A percentile compares a stretch with the other conserved stretches of the same genome.
These are phyloP conservation scores for Gracilaria gracilis DNA, from an alignment of 23 red algal genomes.

Conservation along the genomic window DNA sequence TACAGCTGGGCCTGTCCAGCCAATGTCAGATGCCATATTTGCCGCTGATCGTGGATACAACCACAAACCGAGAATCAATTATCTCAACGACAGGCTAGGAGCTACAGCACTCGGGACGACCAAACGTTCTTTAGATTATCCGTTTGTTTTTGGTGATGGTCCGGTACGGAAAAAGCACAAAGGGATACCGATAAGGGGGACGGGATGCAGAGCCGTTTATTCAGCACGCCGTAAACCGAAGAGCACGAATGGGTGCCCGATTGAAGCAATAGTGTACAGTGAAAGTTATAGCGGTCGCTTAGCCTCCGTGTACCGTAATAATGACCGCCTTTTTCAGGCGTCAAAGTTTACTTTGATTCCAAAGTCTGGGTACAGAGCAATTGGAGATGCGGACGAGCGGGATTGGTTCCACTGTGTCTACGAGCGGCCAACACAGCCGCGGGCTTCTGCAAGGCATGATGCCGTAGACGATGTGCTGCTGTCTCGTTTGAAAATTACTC, in stretches of 20 bases:
- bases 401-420: too few relatives aligned
- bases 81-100: too few relatives aligned
- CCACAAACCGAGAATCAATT: neutral
- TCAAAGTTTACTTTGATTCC: slow-evolving; percentile 22
- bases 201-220: slow-evolving; percentile 5
- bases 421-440: too few relatives aligned
- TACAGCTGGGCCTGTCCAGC: neutral
- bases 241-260: neutral
- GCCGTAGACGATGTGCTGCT: too few relatives aligned
- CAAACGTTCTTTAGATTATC: too few relatives aligned
- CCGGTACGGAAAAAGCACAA: neutral
- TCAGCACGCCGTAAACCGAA: neutral
- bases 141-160: too few relatives aligned
- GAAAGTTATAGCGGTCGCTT: neutral
- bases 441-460: too few relatives aligned
- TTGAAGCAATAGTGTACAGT: neutral
- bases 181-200: neutral
- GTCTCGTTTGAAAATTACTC: too few relatives aligned
- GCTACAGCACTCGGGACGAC: too few relatives aligned
- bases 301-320: slow-evolving; percentile 2
- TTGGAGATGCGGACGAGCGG: neutral
- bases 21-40: slow-evolving; percentile 17
- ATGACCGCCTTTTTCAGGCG: neutral
- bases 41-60: slow-evolving; percentile 1
- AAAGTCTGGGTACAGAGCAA: neutral